Percentiles rank a stretch among this genome's conserved stretches.
Conservation (phyloP, 2,329 filamentous ascomycete species). For the Ophioceras dolichostomum region DNA sequence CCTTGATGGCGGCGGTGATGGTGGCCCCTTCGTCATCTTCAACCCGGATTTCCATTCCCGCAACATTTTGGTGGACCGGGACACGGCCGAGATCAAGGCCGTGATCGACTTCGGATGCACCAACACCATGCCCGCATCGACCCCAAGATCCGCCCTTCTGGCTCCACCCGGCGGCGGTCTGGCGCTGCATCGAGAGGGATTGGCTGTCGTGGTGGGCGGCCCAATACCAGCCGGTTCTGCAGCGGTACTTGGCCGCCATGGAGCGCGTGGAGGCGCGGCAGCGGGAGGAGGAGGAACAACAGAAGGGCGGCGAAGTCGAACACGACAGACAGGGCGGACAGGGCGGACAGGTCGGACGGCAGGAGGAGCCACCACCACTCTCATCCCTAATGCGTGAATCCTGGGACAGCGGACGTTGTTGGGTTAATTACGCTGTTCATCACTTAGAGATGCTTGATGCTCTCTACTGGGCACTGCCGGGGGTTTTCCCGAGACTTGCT, state of each 20-base stretch:
- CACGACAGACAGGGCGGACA: no score
- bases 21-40: slow-evolving; percentile 23
- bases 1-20: slow-evolving; percentile 9
- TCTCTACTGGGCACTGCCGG: neutral
- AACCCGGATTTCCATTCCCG: slow-evolving; percentile 23
- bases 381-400: slow-evolving; percentile 1
- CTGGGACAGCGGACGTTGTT: neutral
- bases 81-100: slow-evolving; percentile 21
- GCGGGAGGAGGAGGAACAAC: neutral
- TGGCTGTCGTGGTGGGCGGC: neutral
- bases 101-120: slow-evolving; percentile 27
- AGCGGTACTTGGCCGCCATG: neutral
- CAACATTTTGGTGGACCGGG: slow-evolving; percentile 25
- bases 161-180: slow-evolving; percentile 15
- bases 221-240: neutral
- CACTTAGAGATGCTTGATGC: neutral
- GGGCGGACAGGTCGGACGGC: no score
- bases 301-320: no score
- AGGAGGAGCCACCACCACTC: neutral
- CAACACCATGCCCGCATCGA: slow-evolving; percentile 25
- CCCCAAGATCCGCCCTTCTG: slow-evolving; percentile 21
- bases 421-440: slow-evolving; percentile 1
- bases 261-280: neutral
- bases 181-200: neutral
- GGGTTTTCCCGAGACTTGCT: neutral